A percentile compares a stretch with the other conserved stretches of the same genome.
These are phyloP conservation scores for Aureobasidium pullulans DNA, from an alignment of 2,329 filamentous ascomycete genomes.

Conservation along the genomic window DNA sequence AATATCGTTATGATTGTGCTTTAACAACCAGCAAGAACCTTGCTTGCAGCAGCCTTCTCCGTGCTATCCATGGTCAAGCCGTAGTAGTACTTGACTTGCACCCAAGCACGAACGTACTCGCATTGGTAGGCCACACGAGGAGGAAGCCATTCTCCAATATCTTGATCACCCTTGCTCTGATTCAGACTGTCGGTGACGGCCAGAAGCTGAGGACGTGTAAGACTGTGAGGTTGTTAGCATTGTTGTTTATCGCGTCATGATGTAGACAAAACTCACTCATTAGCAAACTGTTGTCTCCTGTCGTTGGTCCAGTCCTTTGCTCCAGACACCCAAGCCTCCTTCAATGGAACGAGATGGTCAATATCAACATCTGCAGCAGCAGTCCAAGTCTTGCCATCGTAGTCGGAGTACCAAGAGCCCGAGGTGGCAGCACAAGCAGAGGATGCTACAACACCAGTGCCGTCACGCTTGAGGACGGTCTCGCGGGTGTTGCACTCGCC, in stretches of 20 bases:
- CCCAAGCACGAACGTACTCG: constrained; percentile 69
- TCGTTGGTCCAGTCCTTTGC: constrained; percentile 64
- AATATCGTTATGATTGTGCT: neutral
- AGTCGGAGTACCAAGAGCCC: constrained; percentile 64
- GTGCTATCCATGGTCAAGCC: constrained; percentile 59
- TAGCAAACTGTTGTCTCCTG: constrained; percentile 59
- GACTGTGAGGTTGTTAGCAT: neutral
- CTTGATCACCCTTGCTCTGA: constrained; percentile 62
- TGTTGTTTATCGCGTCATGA: constrained; percentile 21
- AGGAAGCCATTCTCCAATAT: constrained; percentile 72
- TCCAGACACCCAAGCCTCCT: constrained; percentile 64
- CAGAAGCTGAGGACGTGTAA: constrained; percentile 57
- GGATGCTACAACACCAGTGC: constrained; percentile 52
- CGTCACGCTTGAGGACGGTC: constrained; percentile 66
- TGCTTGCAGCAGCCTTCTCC: constrained; percentile 61
- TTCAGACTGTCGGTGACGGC: constrained; percentile 75
- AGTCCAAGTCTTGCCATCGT: constrained; percentile 66
- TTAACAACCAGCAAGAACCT: constrained; percentile 60
- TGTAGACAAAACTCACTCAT: constrained; percentile 31
- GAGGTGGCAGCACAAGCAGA: constrained; percentile 55
- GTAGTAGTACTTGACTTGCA: constrained; percentile 71
- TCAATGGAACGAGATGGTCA: constrained; percentile 74
- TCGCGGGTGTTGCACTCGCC: constrained; percentile 68
- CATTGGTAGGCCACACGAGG: constrained; percentile 64
- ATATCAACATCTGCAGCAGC: constrained; percentile 66